Evolutionary conservation across 768 basidiomycete genomes (phyloP), one percentile per base, ranked within the genome.

Genomic region (Trichaptum fuscoviolaceum): DNA sequence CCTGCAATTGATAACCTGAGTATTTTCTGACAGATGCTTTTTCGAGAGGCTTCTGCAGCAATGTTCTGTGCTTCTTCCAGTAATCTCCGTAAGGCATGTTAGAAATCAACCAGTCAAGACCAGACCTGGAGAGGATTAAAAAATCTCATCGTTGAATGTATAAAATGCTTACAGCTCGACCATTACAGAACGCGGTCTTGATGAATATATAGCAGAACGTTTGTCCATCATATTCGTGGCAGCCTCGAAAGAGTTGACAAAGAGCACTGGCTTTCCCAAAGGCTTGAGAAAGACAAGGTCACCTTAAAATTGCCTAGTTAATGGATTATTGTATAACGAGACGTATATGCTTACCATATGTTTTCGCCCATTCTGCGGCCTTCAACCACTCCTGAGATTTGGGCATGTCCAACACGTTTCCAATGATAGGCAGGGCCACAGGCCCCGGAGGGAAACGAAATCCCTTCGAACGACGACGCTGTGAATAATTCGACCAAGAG

Each of bases 371-470:
- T 23, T 78, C 76, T 20, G 83, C 77, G 69, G 85, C 87, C 0
- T 79, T 82, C 23, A 82, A 66, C 85, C 85, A 87, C 66, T 80
- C 80, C 68, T 80, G 76, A 35, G 79, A 77, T 17, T 73, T 71
- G 34, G 86, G 83, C 80, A 87, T 82, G 68, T 85, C 82, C 26
- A 84, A 74, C 12, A 84, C 70, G 68, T 84, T 87, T 17, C 86
- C 87, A 27, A 87, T 72, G 15, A 87, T 25, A 15, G 81, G 85
- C 52, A 87, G 75, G 58, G 82, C 82, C 64, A 75, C 80, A 0
- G 87, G 87, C 17, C 86, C 87, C 20, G 82, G 83, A 5, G 74
- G 74, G 26, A 71, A 67, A 59, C 68, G 66, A 4, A 52, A 20
- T 52, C 42, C 42, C 20, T 52, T 52, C 15, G 42, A 52, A 12